Conservation (phyloP, 2,329 filamentous ascomycete species). For the Pseudovirgaria hyperparasitica region DNA sequence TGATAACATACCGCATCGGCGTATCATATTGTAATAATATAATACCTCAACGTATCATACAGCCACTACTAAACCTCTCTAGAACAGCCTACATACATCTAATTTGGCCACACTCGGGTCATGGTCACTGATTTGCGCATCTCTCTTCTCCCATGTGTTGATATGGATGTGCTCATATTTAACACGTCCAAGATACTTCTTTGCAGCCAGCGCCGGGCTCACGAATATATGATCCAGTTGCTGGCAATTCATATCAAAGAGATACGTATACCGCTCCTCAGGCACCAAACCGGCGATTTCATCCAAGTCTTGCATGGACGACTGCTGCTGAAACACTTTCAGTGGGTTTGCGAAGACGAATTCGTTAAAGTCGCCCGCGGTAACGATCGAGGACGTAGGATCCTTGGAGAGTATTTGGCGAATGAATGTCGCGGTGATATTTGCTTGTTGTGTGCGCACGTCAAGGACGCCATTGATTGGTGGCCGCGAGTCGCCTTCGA, state of each 20-base stretch:
- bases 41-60: no score
- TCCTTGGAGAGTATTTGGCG: slow-evolving; percentile 49
- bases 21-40: no score
- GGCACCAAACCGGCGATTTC: slow-evolving; percentile 39
- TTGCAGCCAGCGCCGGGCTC: slow-evolving; percentile 37
- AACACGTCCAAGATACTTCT: no score
- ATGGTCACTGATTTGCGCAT: slow-evolving; percentile 51
- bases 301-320: slow-evolving; percentile 49
- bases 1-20: no score
- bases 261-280: slow-evolving; percentile 56
- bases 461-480: slow-evolving; percentile 53
- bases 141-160: slow-evolving; percentile 52
- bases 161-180: slow-evolving; percentile 56
- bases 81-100: slow-evolving; percentile 52
- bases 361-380: slow-evolving; percentile 61
- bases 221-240: slow-evolving; percentile 60
- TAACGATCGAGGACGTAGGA: slow-evolving; percentile 43
- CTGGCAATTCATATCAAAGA: slow-evolving; percentile 57
- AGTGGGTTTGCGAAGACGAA: slow-evolving; percentile 52
- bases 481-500: slow-evolving; percentile 53
- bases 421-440: slow-evolving; percentile 39
- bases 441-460: slow-evolving; percentile 43
- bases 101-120: slow-evolving; percentile 54
- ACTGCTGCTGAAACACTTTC: slow-evolving; percentile 38
- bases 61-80: no score